Evolutionary conservation across 768 basidiomycete species (phyloP), one percentile per base, ranked within the genome.

Genomic region (Lentinus tigrinus): DNA sequence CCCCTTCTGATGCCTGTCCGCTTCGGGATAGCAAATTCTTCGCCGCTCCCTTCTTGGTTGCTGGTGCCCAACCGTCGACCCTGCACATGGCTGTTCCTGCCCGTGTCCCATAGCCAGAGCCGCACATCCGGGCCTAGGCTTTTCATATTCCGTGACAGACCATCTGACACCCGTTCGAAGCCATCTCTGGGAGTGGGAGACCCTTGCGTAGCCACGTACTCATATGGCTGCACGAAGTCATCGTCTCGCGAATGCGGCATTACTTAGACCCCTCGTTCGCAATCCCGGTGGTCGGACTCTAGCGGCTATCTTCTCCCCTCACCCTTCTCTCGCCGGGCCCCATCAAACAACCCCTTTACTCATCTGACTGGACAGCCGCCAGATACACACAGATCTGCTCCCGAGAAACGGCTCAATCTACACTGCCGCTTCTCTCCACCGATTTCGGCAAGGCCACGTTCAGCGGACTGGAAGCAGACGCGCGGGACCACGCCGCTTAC

Each of bases 371-470:
- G 43, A 46, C 43, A 3, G 21, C 21, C 43, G 21, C 39, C 43
- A 46, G 43, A 46, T 46, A 46, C 43, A 23, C 21, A 23, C 43
- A 46, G 43, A 46, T 46, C 43, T 46, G 43, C 9, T 46, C 21
- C 43, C 43, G 43, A 26, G 24, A 46, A 11, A 46, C 43, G 43
- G 21, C 23, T 46, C 43, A 23, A 23, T 46, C 24, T 46, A 31
- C 31, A 1, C 31, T 31, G 31, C 31, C 31, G 43, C 43, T 46
- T 46, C 43, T 46, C 21, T 46, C 21, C 43, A 24, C 21, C 43
- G 13, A 13, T 26, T 54, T 34, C 47, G 58, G 59, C 28, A 55
- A 40, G 40, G 40, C 54, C 58, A 53, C 52, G 46, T 23, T 43
- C 48, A 34, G 42, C 40, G 52, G 52, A 44, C 48, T 39, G 49